A percentile compares a stretch with the other conserved stretches of the same genome.
phyloP scores from a whole-genome alignment of 176 grass and related monocot species.

The Triticum turgidum region DNA sequence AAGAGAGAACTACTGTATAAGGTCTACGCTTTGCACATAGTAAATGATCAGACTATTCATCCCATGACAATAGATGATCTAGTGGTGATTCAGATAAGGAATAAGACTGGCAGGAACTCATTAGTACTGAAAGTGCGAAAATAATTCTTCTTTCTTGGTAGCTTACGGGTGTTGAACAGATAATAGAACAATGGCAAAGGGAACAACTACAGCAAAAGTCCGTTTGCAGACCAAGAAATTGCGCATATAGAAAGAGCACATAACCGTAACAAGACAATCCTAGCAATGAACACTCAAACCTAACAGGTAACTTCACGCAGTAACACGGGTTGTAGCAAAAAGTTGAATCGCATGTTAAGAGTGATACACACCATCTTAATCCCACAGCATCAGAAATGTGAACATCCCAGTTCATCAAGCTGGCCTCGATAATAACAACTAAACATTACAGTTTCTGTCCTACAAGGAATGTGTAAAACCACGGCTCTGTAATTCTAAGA shows the following conservation, averaged over 20 bases:
- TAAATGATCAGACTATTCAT: conserved; percentile 1
- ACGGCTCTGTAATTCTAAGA: background rate
- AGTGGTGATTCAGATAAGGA: conserved; percentile 1
- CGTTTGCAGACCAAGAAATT: background rate
- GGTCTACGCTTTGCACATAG: background rate
- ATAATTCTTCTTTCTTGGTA: background rate
- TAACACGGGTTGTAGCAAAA: conserved; percentile 9
- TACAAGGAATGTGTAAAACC: background rate
- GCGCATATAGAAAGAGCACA: background rate
- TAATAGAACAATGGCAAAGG: background rate
- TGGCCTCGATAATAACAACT: background rate
- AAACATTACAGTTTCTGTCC: conserved; percentile 10
- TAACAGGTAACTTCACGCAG: background rate
- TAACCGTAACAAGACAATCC: background rate
- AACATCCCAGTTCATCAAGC: background rate
- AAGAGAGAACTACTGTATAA: background rate
- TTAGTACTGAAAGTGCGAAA: conserved; percentile 3
- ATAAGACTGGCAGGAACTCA: background rate
- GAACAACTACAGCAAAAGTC: background rate
- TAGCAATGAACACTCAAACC: conserved; percentile 1
- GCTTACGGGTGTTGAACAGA: background rate
- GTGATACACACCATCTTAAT: background rate
- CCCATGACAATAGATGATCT: conserved; percentile 14
- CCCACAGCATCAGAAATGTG: background rate
- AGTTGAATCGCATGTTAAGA: conserved; percentile 10